Evolutionary conservation across 2,329 filamentous ascomycete species (phyloP).

Genomic region (Dactylella cylindrospora): DNA sequence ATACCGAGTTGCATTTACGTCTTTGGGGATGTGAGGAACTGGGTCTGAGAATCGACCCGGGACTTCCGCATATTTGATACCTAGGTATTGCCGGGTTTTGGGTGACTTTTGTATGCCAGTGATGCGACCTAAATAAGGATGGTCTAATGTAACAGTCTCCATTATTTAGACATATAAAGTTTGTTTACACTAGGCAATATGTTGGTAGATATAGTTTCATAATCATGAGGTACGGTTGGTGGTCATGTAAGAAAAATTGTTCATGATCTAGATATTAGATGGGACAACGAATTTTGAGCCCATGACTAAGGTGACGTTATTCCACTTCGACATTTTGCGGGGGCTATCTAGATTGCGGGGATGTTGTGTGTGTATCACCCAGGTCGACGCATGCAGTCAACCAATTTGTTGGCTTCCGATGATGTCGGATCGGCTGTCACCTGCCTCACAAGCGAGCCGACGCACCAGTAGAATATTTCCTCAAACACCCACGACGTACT

Average conservation of each 20-base stretch:
- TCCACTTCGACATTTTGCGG: constrained; percentile 6
- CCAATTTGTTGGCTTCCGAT: constrained; percentile 6
- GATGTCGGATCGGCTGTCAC: constrained; percentile 28
- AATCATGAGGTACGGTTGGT: not conserved
- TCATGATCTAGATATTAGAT: not conserved
- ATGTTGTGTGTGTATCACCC: constrained; percentile 1
- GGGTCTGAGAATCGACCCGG: constrained; percentile 23
- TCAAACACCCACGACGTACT: no score
- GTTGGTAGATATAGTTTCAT: no score
- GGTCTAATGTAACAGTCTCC: constrained; percentile 16
- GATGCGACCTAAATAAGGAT: constrained; percentile 21
- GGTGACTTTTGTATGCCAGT: constrained; percentile 26
- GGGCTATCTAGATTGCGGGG: constrained; percentile 10
- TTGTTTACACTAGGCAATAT: no score
- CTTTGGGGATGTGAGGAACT: constrained; percentile 20
- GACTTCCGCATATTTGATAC: constrained; percentile 36
- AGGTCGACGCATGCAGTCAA: constrained; percentile 2
- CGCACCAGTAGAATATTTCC: no score
- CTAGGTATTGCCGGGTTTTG: constrained; percentile 16
- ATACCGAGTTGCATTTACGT: constrained; percentile 21
- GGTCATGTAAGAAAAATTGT: no score
- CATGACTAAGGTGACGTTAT: constrained; percentile 25
- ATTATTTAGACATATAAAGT: not conserved
- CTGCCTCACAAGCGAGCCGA: no score
- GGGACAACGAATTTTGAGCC: no score